Base-by-base conservation (phyloP, 805 yeast species). In the Suhomyces sp. region DNA sequence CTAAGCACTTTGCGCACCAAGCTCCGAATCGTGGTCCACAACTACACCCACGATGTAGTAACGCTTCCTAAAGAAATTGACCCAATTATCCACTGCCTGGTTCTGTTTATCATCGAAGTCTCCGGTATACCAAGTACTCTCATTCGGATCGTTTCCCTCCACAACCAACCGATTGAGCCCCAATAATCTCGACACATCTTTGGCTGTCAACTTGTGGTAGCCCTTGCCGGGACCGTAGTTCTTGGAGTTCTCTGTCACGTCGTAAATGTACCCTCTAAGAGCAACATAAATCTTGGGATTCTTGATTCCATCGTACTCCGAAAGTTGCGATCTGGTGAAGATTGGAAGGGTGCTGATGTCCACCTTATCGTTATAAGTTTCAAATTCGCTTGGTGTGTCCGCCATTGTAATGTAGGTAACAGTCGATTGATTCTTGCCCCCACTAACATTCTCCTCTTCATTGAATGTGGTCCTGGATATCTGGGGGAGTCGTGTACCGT, bases 151-250 rank as follows among this genome's bases (percentile, higher is more conserved):
- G 11, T 34, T 35, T 1, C 33, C 35, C 4, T 31, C 36, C 29
- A 62, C 36, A 26, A 47, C 50, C 18, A 65, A 48, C 31, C 51
- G 73, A 35, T 86, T 79, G 49, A 80, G 75, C 2, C 85, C 96
- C 35, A 87, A 63, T 2, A 91, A 83, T 39, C 93, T 64, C 21
- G 86, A 76, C 15, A 86, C 85, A 47, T 87, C 96, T 43, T 74
- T 77, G 4, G 91, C 96, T 7, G 79, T 85, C 26, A 87, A 69
- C 5, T 70, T 76, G 49, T 78, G 79, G 58, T 87, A 88, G 15
- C 81, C 79, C 40, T 77, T 75, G 0, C 88, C 90, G 3, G 82
- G 81, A 0, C 95, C 96, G 53, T 87, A 87, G 25, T 80, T 81
- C 11, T 72, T 76, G 9, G 56, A 47, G 51, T 86, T 87, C 29